A percentile compares a stretch with the other conserved stretches of the same genome.
These are phyloP conservation scores for Samsoniella hepiali DNA, from an alignment of 2,329 filamentous ascomycete species.

Conservation along the genomic window DNA sequence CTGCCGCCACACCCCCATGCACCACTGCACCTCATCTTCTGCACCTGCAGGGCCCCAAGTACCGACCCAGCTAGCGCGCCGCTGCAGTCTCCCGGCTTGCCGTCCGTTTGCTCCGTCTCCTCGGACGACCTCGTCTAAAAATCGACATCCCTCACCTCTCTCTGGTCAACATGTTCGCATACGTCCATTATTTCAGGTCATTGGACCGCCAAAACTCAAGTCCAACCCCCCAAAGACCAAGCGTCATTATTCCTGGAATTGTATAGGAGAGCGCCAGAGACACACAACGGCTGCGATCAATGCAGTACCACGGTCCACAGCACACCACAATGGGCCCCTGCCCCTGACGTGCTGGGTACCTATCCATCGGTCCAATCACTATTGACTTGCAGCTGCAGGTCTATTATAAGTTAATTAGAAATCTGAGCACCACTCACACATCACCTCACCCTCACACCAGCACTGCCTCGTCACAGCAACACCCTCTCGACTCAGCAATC, in stretches of 20 bases:
- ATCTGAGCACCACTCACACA: constrained; percentile 7
- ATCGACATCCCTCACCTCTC: too few relatives aligned
- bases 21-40: background rate
- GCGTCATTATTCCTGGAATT: too few relatives aligned
- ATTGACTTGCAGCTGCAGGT: background rate
- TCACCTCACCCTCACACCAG: background rate
- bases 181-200: too few relatives aligned
- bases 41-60: background rate
- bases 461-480: background rate
- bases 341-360: background rate
- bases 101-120: background rate
- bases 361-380: constrained; percentile 1
- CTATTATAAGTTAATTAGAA: background rate
- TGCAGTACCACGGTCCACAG: background rate
- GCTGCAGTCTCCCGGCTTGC: too few relatives aligned
- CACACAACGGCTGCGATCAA: background rate
- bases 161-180: too few relatives aligned
- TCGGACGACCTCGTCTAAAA: background rate
- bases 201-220: too few relatives aligned
- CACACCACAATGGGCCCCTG: background rate
- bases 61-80: background rate
- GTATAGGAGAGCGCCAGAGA: too few relatives aligned
- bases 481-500: background rate
- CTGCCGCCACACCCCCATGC: background rate
- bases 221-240: too few relatives aligned